These are phyloP conservation scores for Lactarius tabidus DNA, from an alignment of 768 basidiomycete species.

Conservation along the genomic window DNA sequence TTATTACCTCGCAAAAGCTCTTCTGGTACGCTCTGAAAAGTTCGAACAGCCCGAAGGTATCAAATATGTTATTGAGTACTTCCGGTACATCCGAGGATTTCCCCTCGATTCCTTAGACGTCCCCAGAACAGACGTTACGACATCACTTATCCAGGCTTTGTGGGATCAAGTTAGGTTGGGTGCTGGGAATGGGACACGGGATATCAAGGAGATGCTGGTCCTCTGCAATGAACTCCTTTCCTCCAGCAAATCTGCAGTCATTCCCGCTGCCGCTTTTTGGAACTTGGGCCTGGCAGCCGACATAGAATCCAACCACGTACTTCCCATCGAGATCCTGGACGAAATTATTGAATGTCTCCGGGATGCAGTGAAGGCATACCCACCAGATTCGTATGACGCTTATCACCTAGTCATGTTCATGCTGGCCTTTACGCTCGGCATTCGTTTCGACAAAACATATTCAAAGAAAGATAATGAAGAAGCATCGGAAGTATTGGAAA, in stretches of 20 bases:
- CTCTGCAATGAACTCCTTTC: background rate
- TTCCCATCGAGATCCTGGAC: background rate
- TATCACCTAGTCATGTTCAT: background rate
- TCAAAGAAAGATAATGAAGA: conserved; percentile 1
- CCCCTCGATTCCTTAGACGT: background rate
- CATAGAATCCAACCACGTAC: background rate
- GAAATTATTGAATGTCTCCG: background rate
- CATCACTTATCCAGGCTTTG: background rate
- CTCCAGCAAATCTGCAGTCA: background rate
- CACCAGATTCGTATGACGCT: background rate
- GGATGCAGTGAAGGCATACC: background rate
- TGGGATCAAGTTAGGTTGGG: background rate
- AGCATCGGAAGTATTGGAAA: background rate
- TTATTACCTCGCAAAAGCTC: background rate
- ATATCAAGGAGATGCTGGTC: background rate
- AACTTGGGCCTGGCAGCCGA: background rate
- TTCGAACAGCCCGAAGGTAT: background rate
- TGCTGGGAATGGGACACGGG: background rate
- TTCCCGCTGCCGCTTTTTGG: background rate
- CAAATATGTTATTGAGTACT: background rate
- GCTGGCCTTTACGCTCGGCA: background rate
- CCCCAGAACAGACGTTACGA: background rate
- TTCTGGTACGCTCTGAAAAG: background rate
- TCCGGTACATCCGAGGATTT: background rate
- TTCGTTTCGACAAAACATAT: background rate